These are phyloP conservation scores for Caryopteris hybrid DNA, from an alignment of 305 asterid species.

Conservation along the genomic window DNA sequence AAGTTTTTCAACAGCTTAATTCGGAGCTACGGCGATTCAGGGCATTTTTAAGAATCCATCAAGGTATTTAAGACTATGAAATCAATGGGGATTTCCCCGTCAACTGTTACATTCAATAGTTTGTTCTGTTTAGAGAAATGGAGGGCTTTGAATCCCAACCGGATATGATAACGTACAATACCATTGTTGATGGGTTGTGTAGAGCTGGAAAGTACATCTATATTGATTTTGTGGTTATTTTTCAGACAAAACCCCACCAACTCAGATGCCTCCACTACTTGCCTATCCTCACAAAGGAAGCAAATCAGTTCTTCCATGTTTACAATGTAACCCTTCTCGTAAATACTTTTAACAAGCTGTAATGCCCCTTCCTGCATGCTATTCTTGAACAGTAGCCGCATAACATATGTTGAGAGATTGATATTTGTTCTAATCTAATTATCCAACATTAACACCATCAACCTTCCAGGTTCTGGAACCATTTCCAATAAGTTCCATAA, in stretches of 20 bases:
- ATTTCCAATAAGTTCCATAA: slow-evolving; percentile 45
- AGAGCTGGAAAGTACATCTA: slow-evolving; percentile 53
- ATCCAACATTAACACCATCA: slow-evolving; percentile 61
- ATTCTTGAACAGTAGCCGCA: slow-evolving; percentile 35
- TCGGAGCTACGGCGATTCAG: slow-evolving; percentile 69
- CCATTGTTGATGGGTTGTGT: slow-evolving; percentile 83
- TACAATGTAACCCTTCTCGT: slow-evolving; percentile 49
- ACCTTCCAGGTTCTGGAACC: slow-evolving; percentile 46
- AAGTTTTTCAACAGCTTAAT: slow-evolving; percentile 69
- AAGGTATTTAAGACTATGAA: slow-evolving; percentile 64
- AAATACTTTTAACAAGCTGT: slow-evolving; percentile 43
- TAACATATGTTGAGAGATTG: slow-evolving; percentile 59
- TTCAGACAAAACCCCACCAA: slow-evolving; percentile 43
- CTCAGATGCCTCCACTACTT: slow-evolving; percentile 47
- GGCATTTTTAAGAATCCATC: slow-evolving; percentile 65
- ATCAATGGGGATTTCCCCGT: slow-evolving; percentile 66
- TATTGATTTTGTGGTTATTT: slow-evolving; percentile 40
- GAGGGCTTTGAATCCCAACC: slow-evolving; percentile 54
- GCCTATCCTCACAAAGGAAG: slow-evolving; percentile 47
- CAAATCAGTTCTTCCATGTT: slow-evolving; percentile 45
- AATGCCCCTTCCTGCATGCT: slow-evolving; percentile 47
- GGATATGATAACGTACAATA: slow-evolving; percentile 63
- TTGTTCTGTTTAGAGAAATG: slow-evolving; percentile 72
- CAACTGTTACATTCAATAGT: slow-evolving; percentile 60
- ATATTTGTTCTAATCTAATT: slow-evolving; percentile 58